Evolutionary conservation across 2,329 filamentous ascomycete species (phyloP).

Genomic region (Sordariomycetes sp.): DNA sequence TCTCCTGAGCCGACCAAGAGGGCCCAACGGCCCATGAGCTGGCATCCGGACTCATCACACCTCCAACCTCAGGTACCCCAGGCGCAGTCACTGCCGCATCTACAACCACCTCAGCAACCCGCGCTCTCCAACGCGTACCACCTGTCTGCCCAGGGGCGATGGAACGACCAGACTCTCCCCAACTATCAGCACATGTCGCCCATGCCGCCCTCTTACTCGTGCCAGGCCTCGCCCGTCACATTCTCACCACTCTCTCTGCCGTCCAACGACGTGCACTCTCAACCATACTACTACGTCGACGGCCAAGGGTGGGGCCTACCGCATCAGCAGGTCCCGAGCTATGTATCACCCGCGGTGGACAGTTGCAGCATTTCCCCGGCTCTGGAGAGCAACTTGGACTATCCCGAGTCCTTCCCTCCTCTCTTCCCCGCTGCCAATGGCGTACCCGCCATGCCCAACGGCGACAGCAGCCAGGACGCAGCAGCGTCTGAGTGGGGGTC

Average conservation of each 20-base stretch:
- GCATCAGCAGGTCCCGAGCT: conserved; percentile 17
- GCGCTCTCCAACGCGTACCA: conserved; percentile 25
- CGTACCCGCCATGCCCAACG: conserved; percentile 8
- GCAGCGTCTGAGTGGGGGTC: conserved; percentile 26
- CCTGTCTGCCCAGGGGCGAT: conserved; percentile 20
- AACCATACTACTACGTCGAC: conserved; percentile 27
- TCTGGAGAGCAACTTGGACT: conserved; percentile 13
- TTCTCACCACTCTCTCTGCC: conserved; percentile 44
- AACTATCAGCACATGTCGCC: conserved; percentile 35
- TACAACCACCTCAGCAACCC: conserved; percentile 23
- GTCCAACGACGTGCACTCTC: conserved; percentile 25
- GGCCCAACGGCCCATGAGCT: conserved; percentile 56
- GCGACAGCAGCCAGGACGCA: neutral
- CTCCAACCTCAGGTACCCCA: conserved; percentile 15
- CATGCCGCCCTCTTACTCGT: conserved; percentile 44
- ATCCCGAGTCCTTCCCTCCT: conserved; percentile 20
- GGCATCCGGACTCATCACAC: conserved; percentile 56
- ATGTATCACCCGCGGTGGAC: conserved; percentile 11
- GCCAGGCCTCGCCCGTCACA: conserved; percentile 42
- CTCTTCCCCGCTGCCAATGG: conserved; percentile 8
- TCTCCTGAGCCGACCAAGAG: conserved; percentile 11
- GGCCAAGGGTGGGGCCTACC: conserved; percentile 18
- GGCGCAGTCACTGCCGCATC: conserved; percentile 12
- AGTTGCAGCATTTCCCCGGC: conserved; percentile 3
- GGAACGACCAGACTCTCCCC: conserved; percentile 28